A percentile compares a stretch with the other conserved stretches of the same genome.
phyloP scores from a whole-genome alignment of 1,284 basidiomycete species.

The Pyrrhoderma noxium region DNA sequence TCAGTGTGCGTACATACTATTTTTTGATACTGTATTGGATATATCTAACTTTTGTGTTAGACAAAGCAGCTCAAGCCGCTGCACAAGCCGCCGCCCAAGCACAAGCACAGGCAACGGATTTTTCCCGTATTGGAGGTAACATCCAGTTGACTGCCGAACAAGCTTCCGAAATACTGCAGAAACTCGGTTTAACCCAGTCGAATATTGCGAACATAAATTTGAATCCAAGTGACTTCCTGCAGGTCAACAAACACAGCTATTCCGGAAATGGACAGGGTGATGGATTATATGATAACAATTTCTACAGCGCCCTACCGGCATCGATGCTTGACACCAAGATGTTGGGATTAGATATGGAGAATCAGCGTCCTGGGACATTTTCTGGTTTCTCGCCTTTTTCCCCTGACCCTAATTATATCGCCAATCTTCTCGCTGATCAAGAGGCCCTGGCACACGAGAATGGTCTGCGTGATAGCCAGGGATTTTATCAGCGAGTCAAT shows the following conservation, averaged over 20 bases:
- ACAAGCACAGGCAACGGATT: slow-evolving; percentile 31
- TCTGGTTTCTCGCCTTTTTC: slow-evolving; percentile 36
- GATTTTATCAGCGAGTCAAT: slow-evolving; percentile 9
- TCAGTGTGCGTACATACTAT: slow-evolving; percentile 57
- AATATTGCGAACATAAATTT: too few relatives aligned
- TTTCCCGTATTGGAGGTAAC: slow-evolving; percentile 3
- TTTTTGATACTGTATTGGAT: slow-evolving; percentile 4
- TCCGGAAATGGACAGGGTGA: background rate
- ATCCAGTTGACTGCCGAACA: slow-evolving; percentile 53
- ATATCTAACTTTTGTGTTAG: slow-evolving; percentile 31
- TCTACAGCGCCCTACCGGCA: slow-evolving; percentile 5
- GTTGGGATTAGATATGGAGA: slow-evolving; percentile 9
- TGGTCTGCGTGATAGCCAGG: slow-evolving; percentile 35
- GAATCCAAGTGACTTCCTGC: too few relatives aligned
- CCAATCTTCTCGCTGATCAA: slow-evolving; percentile 23
- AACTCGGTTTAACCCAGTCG: slow-evolving; percentile 38
- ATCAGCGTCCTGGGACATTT: slow-evolving; percentile 11
- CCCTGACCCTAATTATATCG: slow-evolving; percentile 31
- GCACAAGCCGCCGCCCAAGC: slow-evolving; percentile 69
- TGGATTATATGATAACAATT: slow-evolving; percentile 15
- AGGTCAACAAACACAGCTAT: background rate
- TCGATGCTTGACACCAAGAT: slow-evolving; percentile 5
- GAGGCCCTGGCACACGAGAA: slow-evolving; percentile 22
- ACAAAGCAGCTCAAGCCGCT: slow-evolving; percentile 81
- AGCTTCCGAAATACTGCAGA: slow-evolving; percentile 58